These are phyloP conservation scores for Cladosporium sp. DNA, from an alignment of 2,329 filamentous ascomycete genomes.

Conservation along the genomic window DNA sequence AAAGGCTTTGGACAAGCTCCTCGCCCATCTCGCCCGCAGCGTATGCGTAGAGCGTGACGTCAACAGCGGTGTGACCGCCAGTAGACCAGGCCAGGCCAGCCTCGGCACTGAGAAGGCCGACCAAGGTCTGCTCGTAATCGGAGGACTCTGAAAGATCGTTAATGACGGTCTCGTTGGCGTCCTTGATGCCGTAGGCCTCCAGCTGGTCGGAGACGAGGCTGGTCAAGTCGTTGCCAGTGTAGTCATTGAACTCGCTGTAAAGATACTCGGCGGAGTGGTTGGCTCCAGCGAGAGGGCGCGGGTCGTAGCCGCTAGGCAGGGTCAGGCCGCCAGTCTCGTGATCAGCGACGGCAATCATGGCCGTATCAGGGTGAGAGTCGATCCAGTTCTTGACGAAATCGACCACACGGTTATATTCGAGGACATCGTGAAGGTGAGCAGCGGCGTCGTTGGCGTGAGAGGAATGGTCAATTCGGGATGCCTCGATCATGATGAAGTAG, in stretches of 20 bases:
- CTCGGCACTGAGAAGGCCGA: conserved; percentile 27
- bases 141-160: conserved; percentile 19
- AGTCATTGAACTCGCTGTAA: conserved; percentile 29
- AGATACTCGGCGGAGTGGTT: conserved; percentile 32
- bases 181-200: conserved; percentile 26
- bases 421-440: conserved; percentile 33
- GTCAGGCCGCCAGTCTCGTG: conserved; percentile 40
- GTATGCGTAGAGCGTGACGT: conserved; percentile 36
- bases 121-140: conserved; percentile 27
- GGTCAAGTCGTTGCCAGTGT: conserved; percentile 28
- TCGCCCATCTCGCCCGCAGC: conserved; percentile 21
- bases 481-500: conserved; percentile 40
- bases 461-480: conserved; percentile 36
- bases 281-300: conserved; percentile 28
- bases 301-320: conserved; percentile 33
- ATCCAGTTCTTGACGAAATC: conserved; percentile 37
- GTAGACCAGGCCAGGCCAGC: conserved; percentile 35
- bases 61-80: conserved; percentile 34
- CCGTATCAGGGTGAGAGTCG: conserved; percentile 35
- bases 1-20: conserved; percentile 23
- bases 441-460: conserved; percentile 27
- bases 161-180: conserved; percentile 29
- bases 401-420: conserved; percentile 39
- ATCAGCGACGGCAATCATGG: conserved; percentile 38
- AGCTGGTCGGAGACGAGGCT: conserved; percentile 23